Conservation (phyloP, 331 rosid species). For the Arachis monticola region DNA sequence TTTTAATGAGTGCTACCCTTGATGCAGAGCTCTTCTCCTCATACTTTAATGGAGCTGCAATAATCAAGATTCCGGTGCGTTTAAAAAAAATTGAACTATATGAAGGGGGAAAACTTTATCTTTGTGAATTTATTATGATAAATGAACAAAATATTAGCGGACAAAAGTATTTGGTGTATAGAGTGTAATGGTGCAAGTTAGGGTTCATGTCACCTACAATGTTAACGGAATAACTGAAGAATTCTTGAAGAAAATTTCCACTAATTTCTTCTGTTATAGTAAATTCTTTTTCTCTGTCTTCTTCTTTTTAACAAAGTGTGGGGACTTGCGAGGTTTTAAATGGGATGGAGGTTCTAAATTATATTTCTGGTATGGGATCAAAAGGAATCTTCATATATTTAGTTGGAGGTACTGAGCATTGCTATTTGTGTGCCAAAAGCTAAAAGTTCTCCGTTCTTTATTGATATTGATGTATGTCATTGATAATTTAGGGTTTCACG, state of each 20-base stretch:
- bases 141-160: slow-evolving; percentile 13
- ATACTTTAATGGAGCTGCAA: slow-evolving; percentile 70
- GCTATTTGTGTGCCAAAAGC: slow-evolving; percentile 33
- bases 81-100: not conserved
- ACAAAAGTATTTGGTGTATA: slow-evolving; percentile 19
- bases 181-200: slow-evolving; percentile 1
- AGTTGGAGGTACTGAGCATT: not conserved
- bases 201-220: slow-evolving; percentile 1
- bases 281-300: not conserved
- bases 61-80: slow-evolving; percentile 70
- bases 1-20: slow-evolving; percentile 97
- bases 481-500: slow-evolving; percentile 74
- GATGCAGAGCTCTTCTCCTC: slow-evolving; percentile 89
- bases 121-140: slow-evolving; percentile 10
- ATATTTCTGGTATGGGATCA: not conserved
- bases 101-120: slow-evolving; percentile 24
- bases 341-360: slow-evolving; percentile 14
- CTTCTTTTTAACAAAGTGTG: not conserved
- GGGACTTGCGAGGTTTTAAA: not conserved
- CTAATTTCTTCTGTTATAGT: slow-evolving; percentile 27
- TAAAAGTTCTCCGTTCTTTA: slow-evolving; percentile 16
- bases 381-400: slow-evolving; percentile 4
- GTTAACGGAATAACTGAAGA: slow-evolving; percentile 20
- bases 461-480: slow-evolving; percentile 26
- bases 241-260: slow-evolving; percentile 13